Conservation (phyloP, 1,284 basidiomycete species). For the Pseudozyma hubeiensis region DNA sequence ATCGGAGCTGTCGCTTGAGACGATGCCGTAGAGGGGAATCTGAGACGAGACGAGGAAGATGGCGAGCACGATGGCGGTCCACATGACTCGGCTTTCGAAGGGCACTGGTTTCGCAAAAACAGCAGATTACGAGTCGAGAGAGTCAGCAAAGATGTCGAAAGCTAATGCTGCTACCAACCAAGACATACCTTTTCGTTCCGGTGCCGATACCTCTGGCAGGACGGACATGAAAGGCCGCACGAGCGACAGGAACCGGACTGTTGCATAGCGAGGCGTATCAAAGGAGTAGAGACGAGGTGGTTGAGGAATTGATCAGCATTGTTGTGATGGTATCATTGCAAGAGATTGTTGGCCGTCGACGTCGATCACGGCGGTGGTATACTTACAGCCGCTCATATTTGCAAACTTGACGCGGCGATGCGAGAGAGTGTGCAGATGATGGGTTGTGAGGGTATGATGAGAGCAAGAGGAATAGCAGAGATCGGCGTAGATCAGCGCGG, state of each 20-base stretch:
- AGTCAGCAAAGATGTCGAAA: background rate
- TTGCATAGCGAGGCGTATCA: background rate
- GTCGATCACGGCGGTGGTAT: background rate
- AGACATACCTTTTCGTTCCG: conserved; percentile 65
- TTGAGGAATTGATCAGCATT: conserved; percentile 12
- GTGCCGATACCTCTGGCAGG: conserved; percentile 67
- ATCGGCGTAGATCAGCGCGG: conserved; percentile 27
- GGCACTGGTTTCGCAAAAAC: conserved; percentile 49
- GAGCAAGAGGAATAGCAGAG: background rate
- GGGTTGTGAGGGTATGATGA: conserved; percentile 4
- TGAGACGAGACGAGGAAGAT: conserved; percentile 68
- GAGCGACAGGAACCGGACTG: conserved; percentile 68
- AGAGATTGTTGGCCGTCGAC: background rate
- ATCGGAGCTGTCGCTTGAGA: conserved; percentile 73
- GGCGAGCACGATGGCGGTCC: conserved; percentile 68
- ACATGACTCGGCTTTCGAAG: conserved; percentile 67
- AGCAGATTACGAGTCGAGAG: background rate
- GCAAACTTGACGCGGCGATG: conserved; percentile 37
- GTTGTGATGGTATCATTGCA: background rate
- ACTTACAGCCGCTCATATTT: conserved; percentile 52
- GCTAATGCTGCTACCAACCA: no score
- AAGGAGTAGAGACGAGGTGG: background rate
- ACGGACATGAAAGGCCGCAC: conserved; percentile 68
- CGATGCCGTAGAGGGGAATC: conserved; percentile 68
- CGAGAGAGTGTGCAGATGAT: background rate